phyloP scores from a whole-genome alignment of 495 filamentous ascomycete species.

The Neurospora sp. region DNA sequence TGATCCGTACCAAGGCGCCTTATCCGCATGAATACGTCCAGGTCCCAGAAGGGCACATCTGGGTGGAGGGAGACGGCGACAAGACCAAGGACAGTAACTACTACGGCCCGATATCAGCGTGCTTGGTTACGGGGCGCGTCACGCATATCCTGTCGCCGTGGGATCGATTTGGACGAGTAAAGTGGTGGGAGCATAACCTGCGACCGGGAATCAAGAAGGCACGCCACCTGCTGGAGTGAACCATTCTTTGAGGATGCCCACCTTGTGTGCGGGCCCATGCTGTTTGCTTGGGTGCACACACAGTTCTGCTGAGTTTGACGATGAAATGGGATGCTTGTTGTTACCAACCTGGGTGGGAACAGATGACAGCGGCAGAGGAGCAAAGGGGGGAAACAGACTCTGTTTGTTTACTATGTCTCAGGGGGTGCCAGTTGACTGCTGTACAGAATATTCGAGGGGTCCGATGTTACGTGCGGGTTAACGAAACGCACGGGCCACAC shows the following conservation, averaged over 20 bases:
- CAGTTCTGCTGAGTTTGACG: not conserved
- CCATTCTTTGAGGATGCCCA: not conserved
- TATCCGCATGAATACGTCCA: constrained; percentile 45
- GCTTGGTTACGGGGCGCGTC: constrained; percentile 53
- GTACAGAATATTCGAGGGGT: not conserved
- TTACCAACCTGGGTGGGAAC: not conserved
- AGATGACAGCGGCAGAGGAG: not conserved
- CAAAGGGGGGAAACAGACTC: not conserved
- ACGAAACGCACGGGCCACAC: not conserved
- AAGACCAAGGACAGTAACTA: constrained; percentile 61
- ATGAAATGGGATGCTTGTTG: not conserved
- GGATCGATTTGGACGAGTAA: constrained; percentile 36
- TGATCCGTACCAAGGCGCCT: constrained; percentile 49
- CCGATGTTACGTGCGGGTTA: not conserved
- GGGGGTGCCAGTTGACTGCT: not conserved
- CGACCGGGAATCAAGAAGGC: constrained; percentile 7
- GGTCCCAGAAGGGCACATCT: constrained; percentile 63
- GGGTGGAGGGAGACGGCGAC: constrained; percentile 65
- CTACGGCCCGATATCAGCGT: constrained; percentile 56
- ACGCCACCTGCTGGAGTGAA: not conserved
- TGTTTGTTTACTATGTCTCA: not conserved
- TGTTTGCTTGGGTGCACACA: not conserved
- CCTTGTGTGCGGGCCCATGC: not conserved
- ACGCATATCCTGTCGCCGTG: constrained; percentile 53
- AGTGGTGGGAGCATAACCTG: constrained; percentile 37